Evolutionary conservation across 257 asterid species (phyloP), one percentile per base, ranked within the genome.

Genomic region (Scutellaria galericulata): DNA sequence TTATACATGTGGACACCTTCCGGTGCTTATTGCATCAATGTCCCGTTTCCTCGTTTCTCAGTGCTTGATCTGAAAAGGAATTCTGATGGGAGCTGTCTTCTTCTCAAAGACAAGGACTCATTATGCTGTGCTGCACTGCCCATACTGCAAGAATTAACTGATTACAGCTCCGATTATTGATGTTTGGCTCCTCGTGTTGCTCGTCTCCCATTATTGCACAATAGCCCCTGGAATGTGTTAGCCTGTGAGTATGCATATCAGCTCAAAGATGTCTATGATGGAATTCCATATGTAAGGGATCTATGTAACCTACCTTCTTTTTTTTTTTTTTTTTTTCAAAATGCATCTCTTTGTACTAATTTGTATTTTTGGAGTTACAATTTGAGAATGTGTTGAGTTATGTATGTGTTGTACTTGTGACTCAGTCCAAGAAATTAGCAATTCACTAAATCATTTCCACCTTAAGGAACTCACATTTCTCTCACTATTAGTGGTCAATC

Each of bases 1-100:
- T 55, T 92, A 42, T 95, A 92, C 88, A 90, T 95, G 99, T 95
- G 99, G 99, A 89, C 97, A 7, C 98, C 97, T n/a, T 80, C 93
- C 0, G 97, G 97, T 27, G 95, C 99, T 13, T 94, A 87, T 62
- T 94, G 99, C 84, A 84, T 91, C 41, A 89, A 83, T 12, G 89
- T 83, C 27, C 99, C 99, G 1, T 81, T 91, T 68, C 90, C 95
- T 64, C 79, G 73, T 41, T 92, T 91, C 71, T 56, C 83, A 5
- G 92, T 84, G 4, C 79, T 84, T 4, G 99, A 95, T 76, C 83
- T 95, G 78, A 91, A 86, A 80, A 91, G 99, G 99, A 94, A 89
- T 74, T 77, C 77, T 0, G 87, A 88, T 53, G 99, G 98, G 73
- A 92, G 96, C 82, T 88, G 96, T 77, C 90, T 95, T 78, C 85